A percentile compares a stretch with the other conserved stretches of the same genome.
Conservation (phyloP, 2,329 filamentous ascomycete species). For the Hymenoscyphus occultus region DNA sequence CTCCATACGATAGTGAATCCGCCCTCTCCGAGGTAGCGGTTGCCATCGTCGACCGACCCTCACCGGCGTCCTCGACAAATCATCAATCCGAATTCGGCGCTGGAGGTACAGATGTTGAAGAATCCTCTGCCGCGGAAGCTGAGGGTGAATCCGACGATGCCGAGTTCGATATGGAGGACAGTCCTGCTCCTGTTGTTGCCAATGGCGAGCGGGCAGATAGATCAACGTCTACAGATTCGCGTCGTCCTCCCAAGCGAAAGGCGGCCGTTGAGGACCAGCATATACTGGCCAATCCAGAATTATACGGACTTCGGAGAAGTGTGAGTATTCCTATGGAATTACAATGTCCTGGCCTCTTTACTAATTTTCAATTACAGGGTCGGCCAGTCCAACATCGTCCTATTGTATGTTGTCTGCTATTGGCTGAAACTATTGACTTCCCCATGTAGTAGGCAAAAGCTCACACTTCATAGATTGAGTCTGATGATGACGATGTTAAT, state of each 20-base stretch:
- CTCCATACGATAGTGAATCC: constrained; percentile 63
- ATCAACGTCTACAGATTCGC: constrained; percentile 70
- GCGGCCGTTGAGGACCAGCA: constrained; percentile 67
- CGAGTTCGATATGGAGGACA: constrained; percentile 73
- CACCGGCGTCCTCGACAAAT: constrained; percentile 45
- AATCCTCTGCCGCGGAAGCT: constrained; percentile 33
- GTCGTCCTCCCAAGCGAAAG: constrained; percentile 71
- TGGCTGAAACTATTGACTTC: constrained; percentile 12
- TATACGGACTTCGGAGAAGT: constrained; percentile 92
- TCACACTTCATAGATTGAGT: constrained; percentile 50
- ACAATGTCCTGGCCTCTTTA: constrained; percentile 15
- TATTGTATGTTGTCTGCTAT: constrained; percentile 46
- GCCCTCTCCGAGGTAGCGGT: constrained; percentile 72
- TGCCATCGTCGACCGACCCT: constrained; percentile 49
- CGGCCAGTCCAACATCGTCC: constrained; percentile 53
- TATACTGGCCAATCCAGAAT: constrained; percentile 86
- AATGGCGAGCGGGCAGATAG: constrained; percentile 48
- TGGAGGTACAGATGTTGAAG: constrained; percentile 32
- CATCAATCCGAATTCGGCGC: constrained; percentile 35
- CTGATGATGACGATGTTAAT: constrained; percentile 47
- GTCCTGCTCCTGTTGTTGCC: constrained; percentile 48
- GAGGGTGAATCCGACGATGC: constrained; percentile 62
- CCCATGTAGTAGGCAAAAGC: constrained; percentile 11
- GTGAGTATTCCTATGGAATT: constrained; percentile 54
- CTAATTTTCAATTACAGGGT: constrained; percentile 40